These are phyloP conservation scores for Periconia macrospinosa DNA, from an alignment of 2,329 filamentous ascomycete species.

Conservation along the genomic window DNA sequence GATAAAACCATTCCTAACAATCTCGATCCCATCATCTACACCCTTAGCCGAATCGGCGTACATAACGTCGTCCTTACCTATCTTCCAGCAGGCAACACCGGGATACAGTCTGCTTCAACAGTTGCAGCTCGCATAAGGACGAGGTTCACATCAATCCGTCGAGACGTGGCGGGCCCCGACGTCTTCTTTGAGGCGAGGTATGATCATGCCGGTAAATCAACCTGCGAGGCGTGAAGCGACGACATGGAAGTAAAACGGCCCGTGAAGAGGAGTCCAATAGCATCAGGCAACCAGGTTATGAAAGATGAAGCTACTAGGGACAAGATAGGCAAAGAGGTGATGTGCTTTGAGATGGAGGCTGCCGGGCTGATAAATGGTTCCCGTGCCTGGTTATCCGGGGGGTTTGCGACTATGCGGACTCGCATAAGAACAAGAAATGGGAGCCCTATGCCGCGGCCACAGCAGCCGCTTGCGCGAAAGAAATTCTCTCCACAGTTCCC, in stretches of 20 bases:
- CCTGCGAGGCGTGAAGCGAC: slow-evolving; percentile 6
- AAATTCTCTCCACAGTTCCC: neutral
- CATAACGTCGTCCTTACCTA: slow-evolving; percentile 37
- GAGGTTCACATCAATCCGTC: slow-evolving; percentile 32
- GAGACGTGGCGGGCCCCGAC: too few relatives aligned
- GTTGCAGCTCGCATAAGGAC: slow-evolving; percentile 27
- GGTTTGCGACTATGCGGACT: slow-evolving; percentile 21
- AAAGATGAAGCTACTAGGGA: slow-evolving; percentile 1
- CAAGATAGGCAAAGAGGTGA: slow-evolving; percentile 6
- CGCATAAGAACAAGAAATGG: slow-evolving; percentile 20
- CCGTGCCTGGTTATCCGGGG: slow-evolving; percentile 15
- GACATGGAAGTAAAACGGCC: neutral
- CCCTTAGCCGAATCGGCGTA: neutral
- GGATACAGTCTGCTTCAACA: slow-evolving; percentile 30
- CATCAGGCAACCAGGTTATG: neutral
- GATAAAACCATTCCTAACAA: neutral
- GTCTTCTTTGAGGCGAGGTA: too few relatives aligned
- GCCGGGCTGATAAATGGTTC: neutral
- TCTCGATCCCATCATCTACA: slow-evolving; percentile 14
- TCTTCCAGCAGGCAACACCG: slow-evolving; percentile 15
- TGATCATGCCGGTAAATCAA: neutral
- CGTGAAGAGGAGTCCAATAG: neutral
- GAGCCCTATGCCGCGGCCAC: slow-evolving; percentile 16
- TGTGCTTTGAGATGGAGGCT: slow-evolving; percentile 14
- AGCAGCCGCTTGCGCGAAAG: slow-evolving; percentile 16